Base-by-base conservation (phyloP, 1,139 yeast genomes). In the Geotrichum klebahnii region DNA sequence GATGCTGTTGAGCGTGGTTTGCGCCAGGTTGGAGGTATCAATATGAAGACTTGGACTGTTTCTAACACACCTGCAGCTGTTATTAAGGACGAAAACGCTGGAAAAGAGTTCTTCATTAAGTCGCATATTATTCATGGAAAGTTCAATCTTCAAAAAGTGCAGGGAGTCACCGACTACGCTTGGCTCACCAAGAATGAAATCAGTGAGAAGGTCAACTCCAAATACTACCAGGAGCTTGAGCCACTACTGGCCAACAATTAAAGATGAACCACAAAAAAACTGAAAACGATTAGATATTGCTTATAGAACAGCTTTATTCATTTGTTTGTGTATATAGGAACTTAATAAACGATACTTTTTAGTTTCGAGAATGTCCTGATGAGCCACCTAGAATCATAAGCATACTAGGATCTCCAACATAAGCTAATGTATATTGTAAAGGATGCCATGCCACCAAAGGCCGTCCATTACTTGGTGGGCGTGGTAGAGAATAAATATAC, bases 151-250 rank as follows among this genome's bases (percentile, higher is more conserved):
- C 77, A 76, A 56, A 68, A 49, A 41, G 50, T 42, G 49, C 61
- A 71, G 52, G 61, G 61, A 9, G 60, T 66, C 36, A 58, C 64
- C 37, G 82, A 79, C 44, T 86, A 70, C 69, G 80, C 82, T 62
- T 92, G 98, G 98, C 74, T 89, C 59, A 78, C 89, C 37, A 86
- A 82, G 65, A 88, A 84, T 50, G 98, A 92, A 69, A 73, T 89
- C 54, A 68, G 73, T 57, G 74, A 75, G 32, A 68, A 73, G 53
- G 81, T 87, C 55, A 73, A 74, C 46, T 61, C 67, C 36, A 74
- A 72, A 29, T 87, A 87, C 67, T 89, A 70, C 64, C 63, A 72
- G 32, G 62, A 56, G 36, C 48, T 63, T 36, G 61, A 60, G 33
- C 59, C 62, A 34, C 57, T 59, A 23, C 53, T 62, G 34, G 53